Conservation (phyloP, 108 stramenopile genomes). For the Mayamaea pseudoterrestris region DNA sequence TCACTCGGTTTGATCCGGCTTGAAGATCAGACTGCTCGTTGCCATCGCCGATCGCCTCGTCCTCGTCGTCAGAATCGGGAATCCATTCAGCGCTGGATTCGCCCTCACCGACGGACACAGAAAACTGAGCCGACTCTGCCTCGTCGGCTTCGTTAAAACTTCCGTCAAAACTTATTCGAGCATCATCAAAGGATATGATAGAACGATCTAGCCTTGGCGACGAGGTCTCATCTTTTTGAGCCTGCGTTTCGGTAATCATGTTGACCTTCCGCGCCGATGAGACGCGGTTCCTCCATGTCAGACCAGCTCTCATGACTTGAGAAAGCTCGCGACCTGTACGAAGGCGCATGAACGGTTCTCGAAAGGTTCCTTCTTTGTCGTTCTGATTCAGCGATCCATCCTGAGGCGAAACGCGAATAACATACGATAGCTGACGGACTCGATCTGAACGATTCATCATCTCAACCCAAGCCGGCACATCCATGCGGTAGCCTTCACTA, state of each 20-base stretch:
- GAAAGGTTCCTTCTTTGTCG: not conserved
- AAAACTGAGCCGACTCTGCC: not conserved
- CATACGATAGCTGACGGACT: slow-evolving; percentile 60
- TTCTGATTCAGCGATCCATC: not conserved
- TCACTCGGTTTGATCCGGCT: not conserved
- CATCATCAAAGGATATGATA: not conserved
- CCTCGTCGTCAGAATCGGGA: not conserved
- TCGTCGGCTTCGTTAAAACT: not conserved
- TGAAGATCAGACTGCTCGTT: too few species aligned
- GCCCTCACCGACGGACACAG: not conserved
- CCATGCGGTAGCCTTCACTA: slow-evolving; percentile 26
- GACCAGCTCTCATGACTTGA: slow-evolving; percentile 36
- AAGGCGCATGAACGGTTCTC: slow-evolving; percentile 16
- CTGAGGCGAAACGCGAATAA: slow-evolving; percentile 31
- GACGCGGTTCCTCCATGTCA: slow-evolving; percentile 1
- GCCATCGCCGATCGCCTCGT: not conserved
- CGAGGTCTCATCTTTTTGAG: not conserved
- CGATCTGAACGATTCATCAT: slow-evolving; percentile 66
- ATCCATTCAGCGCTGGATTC: not conserved
- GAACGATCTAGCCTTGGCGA: not conserved
- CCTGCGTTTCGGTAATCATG: not conserved
- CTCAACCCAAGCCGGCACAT: slow-evolving; percentile 82
- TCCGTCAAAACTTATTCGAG: not conserved
- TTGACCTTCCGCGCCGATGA: not conserved
- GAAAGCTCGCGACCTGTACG: slow-evolving; percentile 52